Conservation (phyloP, 2,329 filamentous ascomycete genomes). For the Talaromyces verruculosus region DNA sequence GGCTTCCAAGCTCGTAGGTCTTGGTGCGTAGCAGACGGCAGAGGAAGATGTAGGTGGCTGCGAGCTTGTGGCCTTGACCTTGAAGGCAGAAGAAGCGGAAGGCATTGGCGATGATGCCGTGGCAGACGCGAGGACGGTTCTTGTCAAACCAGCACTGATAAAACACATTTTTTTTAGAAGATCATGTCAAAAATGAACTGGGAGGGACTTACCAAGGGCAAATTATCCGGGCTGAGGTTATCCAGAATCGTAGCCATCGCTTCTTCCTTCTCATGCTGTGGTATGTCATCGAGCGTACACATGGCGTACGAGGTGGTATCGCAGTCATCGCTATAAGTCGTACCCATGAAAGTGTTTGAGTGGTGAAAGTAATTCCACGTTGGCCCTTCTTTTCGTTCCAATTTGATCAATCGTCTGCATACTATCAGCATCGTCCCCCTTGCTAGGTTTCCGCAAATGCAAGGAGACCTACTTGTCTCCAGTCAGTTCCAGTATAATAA, state of each 20-base stretch:
- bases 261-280: slow-evolving; percentile 2
- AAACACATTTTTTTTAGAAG: not conserved
- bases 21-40: slow-evolving; percentile 2
- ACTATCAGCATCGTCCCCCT: no score
- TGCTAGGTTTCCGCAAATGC: no score
- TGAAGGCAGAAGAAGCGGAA: slow-evolving; percentile 1
- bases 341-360: no score
- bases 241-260: not conserved
- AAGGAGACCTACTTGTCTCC: no score
- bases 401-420: no score
- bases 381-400: no score
- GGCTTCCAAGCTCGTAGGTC: not conserved
- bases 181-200: not conserved
- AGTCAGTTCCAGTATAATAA: no score
- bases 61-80: not conserved
- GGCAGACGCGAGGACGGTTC: not conserved
- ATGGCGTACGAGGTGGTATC: not conserved
- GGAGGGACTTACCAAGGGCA: not conserved
- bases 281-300: slow-evolving; percentile 1
- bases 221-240: not conserved
- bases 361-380: no score
- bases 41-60: not conserved
- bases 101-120: not conserved
- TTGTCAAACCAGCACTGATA: not conserved
- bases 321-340: no score